Base-by-base conservation (phyloP, 1,284 basidiomycete species). In the Tilletiopsis washingtonensis region DNA sequence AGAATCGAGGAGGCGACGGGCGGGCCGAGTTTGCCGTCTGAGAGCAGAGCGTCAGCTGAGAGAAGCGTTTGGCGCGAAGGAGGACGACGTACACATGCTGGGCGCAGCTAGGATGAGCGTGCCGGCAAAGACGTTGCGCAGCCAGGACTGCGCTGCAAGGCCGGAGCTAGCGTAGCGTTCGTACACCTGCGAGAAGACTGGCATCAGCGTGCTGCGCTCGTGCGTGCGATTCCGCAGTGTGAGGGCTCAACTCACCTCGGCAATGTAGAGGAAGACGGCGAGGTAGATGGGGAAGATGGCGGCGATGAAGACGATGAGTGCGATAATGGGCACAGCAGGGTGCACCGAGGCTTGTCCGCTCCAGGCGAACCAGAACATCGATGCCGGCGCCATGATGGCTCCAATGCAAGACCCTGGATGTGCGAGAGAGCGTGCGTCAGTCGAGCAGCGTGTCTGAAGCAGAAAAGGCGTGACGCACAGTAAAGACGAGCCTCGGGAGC, bases 401-500 rank as follows among this genome's bases (percentile, higher is more conserved):
- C 64, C 63, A 2, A 55, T 51, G 9, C 56, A 53, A 4, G 60
- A 53, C 44, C n/a, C n/a, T n/a, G n/a, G n/a, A n/a, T n/a, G n/a
- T n/a, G n/a, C n/a, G n/a, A n/a, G n/a, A n/a, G n/a, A n/a, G n/a
- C n/a, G n/a, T n/a, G n/a, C n/a, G n/a, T n/a, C n/a, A n/a, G n/a
- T n/a, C n/a, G n/a, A n/a, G n/a, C n/a, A n/a, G n/a, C n/a, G n/a
- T n/a, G n/a, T n/a, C n/a, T n/a, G n/a, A n/a, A n/a, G n/a, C n/a
- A n/a, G n/a, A n/a, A n/a, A n/a, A n/a, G n/a, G n/a, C n/a, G n/a
- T n/a, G n/a, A n/a, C n/a, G n/a, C n/a, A n/a, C 54, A 61, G 61
- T 78, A 77, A 6, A 78, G 67, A 4, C 77, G 56, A 4, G 75
- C 76, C 62, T 78, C 77, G 3, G 77, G 77, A 0, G 69, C 63